Evolutionary conservation across 768 basidiomycete genomes (phyloP), one percentile per base, ranked within the genome.

Genomic region (Serendipita sp.): DNA sequence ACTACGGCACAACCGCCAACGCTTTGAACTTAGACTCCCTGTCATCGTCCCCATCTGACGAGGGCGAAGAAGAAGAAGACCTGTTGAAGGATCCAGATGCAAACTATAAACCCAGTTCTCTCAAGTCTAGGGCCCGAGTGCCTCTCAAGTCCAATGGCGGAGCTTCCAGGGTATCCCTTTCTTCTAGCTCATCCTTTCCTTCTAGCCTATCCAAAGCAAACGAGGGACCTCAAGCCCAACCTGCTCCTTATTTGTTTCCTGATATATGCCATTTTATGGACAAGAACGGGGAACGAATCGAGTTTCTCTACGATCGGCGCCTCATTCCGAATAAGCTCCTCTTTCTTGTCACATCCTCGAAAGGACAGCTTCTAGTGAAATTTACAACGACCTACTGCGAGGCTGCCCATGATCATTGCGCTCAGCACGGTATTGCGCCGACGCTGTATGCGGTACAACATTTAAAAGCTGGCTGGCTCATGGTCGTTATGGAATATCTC

Each of bases 101-200:
- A 46, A 18, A 46, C 18, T 1, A 46, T 46, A 1, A 1, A 46
- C 45, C 18, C 18, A 13, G 13, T 13, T 46, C 45, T 18, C 18
- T 18, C 45, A 46, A 46, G 13, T 18, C 45, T 46, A 46, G 18
- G 45, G 13, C 45, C 45, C 13, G 18, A 46, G 13, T 18, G 18
- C 18, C 45, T 18, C 18, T 46, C 45, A 18, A 46, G 45, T 18
- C 23, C 23, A 23, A 23, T 1, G 23, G 23, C 23, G 23, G 23
- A 23, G 23, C 23, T 23, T 23, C 66, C 71, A 65, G 13, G 74
- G 75, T 23, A 23, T 23, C 23, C 23, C 23, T 23, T 23, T 23
- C 23, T 23, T 23, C 23, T 23, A 23, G 45, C 45, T 1, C 1
- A 23, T 23, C 23, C 23, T 23, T 23, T 23, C 23, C 23, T 23